Base-by-base conservation (phyloP, 108 stramenopile genomes). In the Cyclotella sp. region DNA sequence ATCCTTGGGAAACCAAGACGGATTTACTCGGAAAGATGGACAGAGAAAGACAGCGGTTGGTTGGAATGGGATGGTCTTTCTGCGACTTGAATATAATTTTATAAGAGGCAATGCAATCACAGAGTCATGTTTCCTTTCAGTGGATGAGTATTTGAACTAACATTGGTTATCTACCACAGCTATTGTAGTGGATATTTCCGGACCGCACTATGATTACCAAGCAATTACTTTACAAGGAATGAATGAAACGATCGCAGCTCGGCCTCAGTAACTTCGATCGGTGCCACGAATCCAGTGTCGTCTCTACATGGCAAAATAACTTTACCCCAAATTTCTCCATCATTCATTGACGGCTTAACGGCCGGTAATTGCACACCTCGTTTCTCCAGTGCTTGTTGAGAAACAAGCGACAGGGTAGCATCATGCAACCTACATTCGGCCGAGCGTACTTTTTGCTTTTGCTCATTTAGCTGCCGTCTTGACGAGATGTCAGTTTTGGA, bases 1-100 rank as follows among this genome's bases (percentile, higher is more conserved):
- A 75, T 86, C 90, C 94, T 12, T 95, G 94, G 94, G 94, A 95
- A 75, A 81, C 83, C 13, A 84, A 88, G 46, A 79, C 80, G 0
- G 92, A 95, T 68, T 63, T 93, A 46, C 77, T 74, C 75, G 86
- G 76, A 26, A 95, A 95, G 58, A 73, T 95, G 27, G 68, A 83
- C 43, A 74, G 94, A 68, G 94, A 95, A 77, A 83, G 90, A 49
- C 71, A 62, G 77, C 43, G 89, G 55, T 63, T 87, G 18, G 66
- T 77, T 34, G 58, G 53, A 0, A 68, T 82, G 76, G 74, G 73
- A 16, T 83, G 81, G 80, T 29, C 42, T 8, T 75, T 75, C 40
- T 75, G 74, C 51, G 62, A 63, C 21, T 12, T 65, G 9, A 52
- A 60, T 30, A 13, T 46, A 62, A 26, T 3, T 14, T 1, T 5